These are phyloP conservation scores for Grigorovia yakushimaensis DNA, from an alignment of 805 yeast species.

Conservation along the genomic window DNA sequence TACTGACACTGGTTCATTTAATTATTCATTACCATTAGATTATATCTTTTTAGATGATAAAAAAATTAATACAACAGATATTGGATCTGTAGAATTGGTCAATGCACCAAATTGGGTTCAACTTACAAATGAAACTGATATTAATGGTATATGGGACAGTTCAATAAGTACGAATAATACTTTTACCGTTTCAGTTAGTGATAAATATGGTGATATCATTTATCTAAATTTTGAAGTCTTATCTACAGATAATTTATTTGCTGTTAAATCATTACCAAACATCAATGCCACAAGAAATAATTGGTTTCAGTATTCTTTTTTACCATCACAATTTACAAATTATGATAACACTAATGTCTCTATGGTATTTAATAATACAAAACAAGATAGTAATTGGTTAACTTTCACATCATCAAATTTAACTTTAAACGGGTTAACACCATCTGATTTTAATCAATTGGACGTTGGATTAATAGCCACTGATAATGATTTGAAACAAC, in stretches of 20 bases:
- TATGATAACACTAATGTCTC: slow-evolving; percentile 39
- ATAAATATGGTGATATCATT: slow-evolving; percentile 51
- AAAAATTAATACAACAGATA: slow-evolving; percentile 38
- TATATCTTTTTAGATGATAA: slow-evolving; percentile 57
- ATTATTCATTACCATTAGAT: slow-evolving; percentile 50
- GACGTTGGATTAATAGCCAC: slow-evolving; percentile 35
- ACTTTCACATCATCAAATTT: slow-evolving; percentile 46
- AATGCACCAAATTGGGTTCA: slow-evolving; percentile 54
- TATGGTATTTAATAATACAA: slow-evolving; percentile 31
- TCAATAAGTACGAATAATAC: slow-evolving; percentile 4
- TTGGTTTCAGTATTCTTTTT: slow-evolving; percentile 47
- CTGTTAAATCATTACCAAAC: slow-evolving; percentile 40
- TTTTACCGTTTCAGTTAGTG: slow-evolving; percentile 50
- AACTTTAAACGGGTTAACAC: slow-evolving; percentile 63
- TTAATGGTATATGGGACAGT: slow-evolving; percentile 10
- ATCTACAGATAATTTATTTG: slow-evolving; percentile 45
- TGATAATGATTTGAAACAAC: slow-evolving; percentile 29
- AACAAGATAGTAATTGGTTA: slow-evolving; percentile 50
- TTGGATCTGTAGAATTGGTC: slow-evolving; percentile 41
- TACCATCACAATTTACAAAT: slow-evolving; percentile 49
- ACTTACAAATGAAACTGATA: slow-evolving; percentile 37
- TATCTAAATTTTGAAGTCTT: slow-evolving; percentile 48
- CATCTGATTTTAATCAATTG: slow-evolving; percentile 36
- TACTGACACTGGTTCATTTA: slow-evolving; percentile 47
- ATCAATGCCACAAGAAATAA: slow-evolving; percentile 61